Conservation (phyloP, 768 basidiomycete genomes). For the Leccinum arenicola region DNA sequence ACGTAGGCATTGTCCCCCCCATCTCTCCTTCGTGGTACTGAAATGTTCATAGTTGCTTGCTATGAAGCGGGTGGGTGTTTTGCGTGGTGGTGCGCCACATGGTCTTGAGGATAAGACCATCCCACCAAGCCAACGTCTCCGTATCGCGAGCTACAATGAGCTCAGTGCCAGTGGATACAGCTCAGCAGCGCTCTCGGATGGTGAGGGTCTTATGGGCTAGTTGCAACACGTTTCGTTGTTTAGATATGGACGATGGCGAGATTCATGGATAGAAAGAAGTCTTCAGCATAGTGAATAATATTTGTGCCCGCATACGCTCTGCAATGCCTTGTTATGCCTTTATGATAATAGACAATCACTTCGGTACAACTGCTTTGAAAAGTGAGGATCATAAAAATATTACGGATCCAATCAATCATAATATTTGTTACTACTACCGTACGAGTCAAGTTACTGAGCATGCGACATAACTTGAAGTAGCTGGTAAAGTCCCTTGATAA, state of each 20-base stretch:
- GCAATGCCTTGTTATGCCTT: conserved; percentile 12
- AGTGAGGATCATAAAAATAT: not conserved
- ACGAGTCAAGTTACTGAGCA: not conserved
- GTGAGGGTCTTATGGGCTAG: conserved; percentile 48
- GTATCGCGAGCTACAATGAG: conserved; percentile 65
- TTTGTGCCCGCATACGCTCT: conserved; percentile 4
- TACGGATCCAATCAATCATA: not conserved
- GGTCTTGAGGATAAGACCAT: conserved; percentile 60
- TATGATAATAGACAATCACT: conserved; percentile 2
- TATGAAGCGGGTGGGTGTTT: conserved; percentile 57
- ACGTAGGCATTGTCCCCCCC: conserved; percentile 41
- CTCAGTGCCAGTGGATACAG: conserved; percentile 47
- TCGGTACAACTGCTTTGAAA: not conserved
- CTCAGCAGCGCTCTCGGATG: conserved; percentile 56
- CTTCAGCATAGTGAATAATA: conserved; percentile 7
- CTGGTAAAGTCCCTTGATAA: no score
- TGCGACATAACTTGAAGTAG: not conserved
- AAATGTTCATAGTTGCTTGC: conserved; percentile 24
- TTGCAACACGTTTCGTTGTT: not conserved
- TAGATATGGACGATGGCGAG: not conserved
- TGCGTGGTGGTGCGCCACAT: conserved; percentile 51
- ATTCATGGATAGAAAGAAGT: conserved; percentile 8
- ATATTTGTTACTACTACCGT: not conserved
- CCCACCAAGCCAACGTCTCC: conserved; percentile 71
- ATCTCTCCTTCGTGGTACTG: not conserved